phyloP scores from a whole-genome alignment of 805 yeast genomes.

The Danielia reshetovae region DNA sequence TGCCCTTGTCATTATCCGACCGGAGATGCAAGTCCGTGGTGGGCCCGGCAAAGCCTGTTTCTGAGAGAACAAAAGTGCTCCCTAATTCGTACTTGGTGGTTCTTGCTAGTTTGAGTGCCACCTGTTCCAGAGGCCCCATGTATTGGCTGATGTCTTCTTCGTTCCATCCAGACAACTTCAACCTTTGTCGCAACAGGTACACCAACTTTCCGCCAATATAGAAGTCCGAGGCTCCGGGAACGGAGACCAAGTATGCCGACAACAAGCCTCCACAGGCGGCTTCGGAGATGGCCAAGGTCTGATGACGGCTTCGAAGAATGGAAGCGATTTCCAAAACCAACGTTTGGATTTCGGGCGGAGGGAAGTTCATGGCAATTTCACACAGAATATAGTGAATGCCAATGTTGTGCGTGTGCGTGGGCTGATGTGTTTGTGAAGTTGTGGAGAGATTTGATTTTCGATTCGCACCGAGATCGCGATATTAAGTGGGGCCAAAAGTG shows the following conservation, averaged over 20 bases:
- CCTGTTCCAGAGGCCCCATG: constrained; percentile 79
- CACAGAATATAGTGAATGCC: too few relatives aligned
- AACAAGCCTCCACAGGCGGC: constrained; percentile 89
- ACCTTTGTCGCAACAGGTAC: constrained; percentile 69
- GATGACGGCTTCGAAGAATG: constrained; percentile 47
- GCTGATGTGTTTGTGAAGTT: too few relatives aligned
- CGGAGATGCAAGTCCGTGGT: constrained; percentile 38
- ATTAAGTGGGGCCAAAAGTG: too few relatives aligned
- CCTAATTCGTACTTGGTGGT: constrained; percentile 78
- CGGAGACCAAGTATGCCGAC: constrained; percentile 74
- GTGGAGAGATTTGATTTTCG: too few relatives aligned
- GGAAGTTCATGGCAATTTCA: constrained; percentile 42
- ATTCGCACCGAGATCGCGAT: too few relatives aligned
- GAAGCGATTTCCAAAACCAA: constrained; percentile 57
- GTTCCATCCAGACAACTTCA: constrained; percentile 77
- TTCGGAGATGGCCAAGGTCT: constrained; percentile 77
- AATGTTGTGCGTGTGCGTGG: too few relatives aligned
- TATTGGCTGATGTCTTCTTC: constrained; percentile 63
- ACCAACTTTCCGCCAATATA: constrained; percentile 83
- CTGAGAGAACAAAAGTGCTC: constrained; percentile 75
- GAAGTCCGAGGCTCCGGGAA: constrained; percentile 82
- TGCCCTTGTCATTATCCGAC: constrained; percentile 17
- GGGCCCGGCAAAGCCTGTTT: constrained; percentile 89
- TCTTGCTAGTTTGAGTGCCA: constrained; percentile 72
- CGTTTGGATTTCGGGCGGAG: constrained; percentile 50